phyloP scores from a whole-genome alignment of 78 protist genomes.

The Emiliania huxleyi region DNA sequence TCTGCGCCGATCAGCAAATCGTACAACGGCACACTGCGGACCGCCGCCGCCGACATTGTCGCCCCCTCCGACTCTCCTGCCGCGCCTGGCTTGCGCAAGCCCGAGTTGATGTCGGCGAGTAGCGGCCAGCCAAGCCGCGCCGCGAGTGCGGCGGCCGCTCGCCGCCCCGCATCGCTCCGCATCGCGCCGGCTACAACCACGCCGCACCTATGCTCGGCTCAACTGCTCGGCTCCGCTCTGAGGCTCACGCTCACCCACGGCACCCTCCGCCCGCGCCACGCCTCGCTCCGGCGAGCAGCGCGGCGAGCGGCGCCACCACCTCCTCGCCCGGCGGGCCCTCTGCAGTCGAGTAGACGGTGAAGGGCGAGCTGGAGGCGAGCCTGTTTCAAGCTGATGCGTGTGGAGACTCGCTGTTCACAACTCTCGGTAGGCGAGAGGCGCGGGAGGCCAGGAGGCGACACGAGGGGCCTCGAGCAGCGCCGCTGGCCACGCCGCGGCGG shows the following conservation, averaged over 20 bases:
- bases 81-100: conserved; percentile 12
- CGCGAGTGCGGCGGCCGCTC: not conserved
- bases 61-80: too few relatives aligned
- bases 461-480: not conserved
- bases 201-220: too few relatives aligned
- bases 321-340: not conserved
- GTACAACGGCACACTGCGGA: not conserved
- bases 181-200: conserved; percentile 5
- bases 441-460: not conserved
- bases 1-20: not conserved
- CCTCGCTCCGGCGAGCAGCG: not conserved
- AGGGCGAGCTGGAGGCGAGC: too few relatives aligned
- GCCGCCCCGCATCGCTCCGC: not conserved
- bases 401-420: too few relatives aligned
- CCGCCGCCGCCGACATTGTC: not conserved
- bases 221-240: not conserved
- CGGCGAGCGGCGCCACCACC: not conserved
- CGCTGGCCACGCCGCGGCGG: not conserved
- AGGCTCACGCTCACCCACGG: not conserved
- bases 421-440: too few relatives aligned
- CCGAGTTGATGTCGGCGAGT: not conserved
- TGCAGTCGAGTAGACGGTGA: not conserved
- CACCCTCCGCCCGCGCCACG: not conserved
- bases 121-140: conserved; percentile 1
- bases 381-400: too few relatives aligned